These are phyloP conservation scores for Kitagawia praeruptora DNA, from an alignment of 129 eudicot genomes.

Conservation along the genomic window DNA sequence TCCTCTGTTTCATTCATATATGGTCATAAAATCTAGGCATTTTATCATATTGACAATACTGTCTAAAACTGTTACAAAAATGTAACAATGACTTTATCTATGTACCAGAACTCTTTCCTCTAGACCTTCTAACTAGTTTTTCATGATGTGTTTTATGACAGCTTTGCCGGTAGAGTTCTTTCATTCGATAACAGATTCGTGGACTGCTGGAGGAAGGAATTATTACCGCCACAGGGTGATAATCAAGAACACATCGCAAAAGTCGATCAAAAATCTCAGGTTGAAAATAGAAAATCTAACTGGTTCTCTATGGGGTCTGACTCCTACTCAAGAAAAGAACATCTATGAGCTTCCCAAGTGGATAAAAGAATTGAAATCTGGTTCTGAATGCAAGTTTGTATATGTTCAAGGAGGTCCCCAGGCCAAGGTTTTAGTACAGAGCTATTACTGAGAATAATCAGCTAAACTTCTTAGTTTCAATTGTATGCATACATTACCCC, in stretches of 20 bases:
- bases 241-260: constrained; percentile 66
- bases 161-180: constrained; percentile 50
- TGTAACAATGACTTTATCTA: background rate
- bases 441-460: constrained; percentile 41
- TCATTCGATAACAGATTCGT: constrained; percentile 69
- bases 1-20: background rate
- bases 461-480: background rate
- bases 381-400: constrained; percentile 60
- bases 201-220: constrained; percentile 53
- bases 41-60: background rate
- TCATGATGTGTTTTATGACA: constrained; percentile 15
- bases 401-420: constrained; percentile 97
- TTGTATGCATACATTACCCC: background rate
- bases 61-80: background rate
- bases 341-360: constrained; percentile 54
- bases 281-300: constrained; percentile 58
- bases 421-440: constrained; percentile 63
- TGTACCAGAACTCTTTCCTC: background rate
- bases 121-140: background rate
- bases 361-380: constrained; percentile 51
- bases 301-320: constrained; percentile 78
- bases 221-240: constrained; percentile 72
- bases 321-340: constrained; percentile 51
- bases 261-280: constrained; percentile 51
- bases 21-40: background rate